These are phyloP conservation scores for Lichtheimia ornata DNA, from an alignment of 371 early-diverging fungal genomes.

Conservation along the genomic window DNA sequence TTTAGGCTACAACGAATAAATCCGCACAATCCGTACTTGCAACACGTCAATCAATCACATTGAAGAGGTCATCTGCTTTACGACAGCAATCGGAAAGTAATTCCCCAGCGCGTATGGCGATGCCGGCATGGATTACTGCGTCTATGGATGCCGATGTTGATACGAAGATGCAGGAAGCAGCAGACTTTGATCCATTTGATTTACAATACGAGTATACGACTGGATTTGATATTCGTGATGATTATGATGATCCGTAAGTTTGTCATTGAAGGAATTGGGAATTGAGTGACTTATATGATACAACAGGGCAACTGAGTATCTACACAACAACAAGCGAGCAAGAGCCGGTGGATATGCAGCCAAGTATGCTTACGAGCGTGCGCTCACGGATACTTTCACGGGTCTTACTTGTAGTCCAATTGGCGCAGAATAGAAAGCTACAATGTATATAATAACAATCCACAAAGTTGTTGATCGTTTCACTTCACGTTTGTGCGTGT, in stretches of 20 bases:
- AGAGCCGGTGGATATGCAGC: conserved; percentile 62
- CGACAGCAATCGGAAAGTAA: conserved; percentile 27
- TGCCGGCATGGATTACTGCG: conserved; percentile 49
- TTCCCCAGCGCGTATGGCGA: conserved; percentile 21
- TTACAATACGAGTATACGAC: conserved; percentile 53
- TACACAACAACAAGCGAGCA: conserved; percentile 39
- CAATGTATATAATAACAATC: not conserved
- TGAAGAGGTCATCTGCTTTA: conserved; percentile 45
- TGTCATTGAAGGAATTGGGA: not conserved
- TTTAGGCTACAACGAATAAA: conserved; percentile 49
- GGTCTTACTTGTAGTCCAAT: conserved; percentile 33
- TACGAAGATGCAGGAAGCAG: conserved; percentile 44
- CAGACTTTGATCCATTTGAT: conserved; percentile 54
- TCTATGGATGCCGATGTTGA: conserved; percentile 45
- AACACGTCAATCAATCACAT: conserved; percentile 38
- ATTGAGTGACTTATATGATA: not conserved
- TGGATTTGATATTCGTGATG: conserved; percentile 40
- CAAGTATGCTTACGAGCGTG: conserved; percentile 56
- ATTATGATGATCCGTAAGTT: conserved; percentile 58
- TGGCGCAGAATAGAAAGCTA: not conserved
- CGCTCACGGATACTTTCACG: conserved; percentile 58
- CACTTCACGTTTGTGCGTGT: too few species aligned
- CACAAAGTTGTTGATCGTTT: too few species aligned
- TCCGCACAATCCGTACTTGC: conserved; percentile 52
- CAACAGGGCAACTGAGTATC: conserved; percentile 41